A percentile compares a stretch with the other conserved stretches of the same genome.
Conservation (phyloP, 176 grass and related monocot species). For the Areca catechu region DNA sequence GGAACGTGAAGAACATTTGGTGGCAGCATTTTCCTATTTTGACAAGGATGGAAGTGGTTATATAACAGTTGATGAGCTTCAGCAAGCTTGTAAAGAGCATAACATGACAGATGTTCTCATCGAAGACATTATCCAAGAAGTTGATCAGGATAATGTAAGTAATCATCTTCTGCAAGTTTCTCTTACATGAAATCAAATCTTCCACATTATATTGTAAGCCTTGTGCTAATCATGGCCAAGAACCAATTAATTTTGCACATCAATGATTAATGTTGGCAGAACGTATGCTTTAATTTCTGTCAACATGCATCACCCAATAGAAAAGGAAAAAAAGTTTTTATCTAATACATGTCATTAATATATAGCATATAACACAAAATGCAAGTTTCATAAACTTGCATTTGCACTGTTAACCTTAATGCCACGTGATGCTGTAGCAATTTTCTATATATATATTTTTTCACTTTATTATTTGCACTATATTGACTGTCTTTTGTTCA, state of each 20-base stretch:
- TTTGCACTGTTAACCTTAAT: too few species aligned
- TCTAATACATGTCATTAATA: too few species aligned
- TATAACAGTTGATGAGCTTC: constrained; percentile 65
- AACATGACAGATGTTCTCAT: constrained; percentile 57
- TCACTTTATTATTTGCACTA: too few species aligned
- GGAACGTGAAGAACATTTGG: constrained; percentile 61
- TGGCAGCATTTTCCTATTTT: constrained; percentile 39
- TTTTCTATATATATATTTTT: too few species aligned
- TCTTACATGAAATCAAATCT: background rate
- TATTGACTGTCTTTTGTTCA: too few species aligned
- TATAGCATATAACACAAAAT: too few species aligned
- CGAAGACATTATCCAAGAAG: constrained; percentile 58
- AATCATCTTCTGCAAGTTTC: background rate
- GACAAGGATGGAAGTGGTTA: constrained; percentile 25
- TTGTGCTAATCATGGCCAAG: background rate
- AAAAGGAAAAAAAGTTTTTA: too few species aligned
- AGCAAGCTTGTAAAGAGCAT: constrained; percentile 69
- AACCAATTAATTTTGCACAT: background rate
- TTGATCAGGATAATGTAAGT: constrained; percentile 63
- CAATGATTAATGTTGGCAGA: too few species aligned
- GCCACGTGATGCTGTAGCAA: too few species aligned
- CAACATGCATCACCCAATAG: too few species aligned
- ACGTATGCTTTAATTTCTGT: too few species aligned
- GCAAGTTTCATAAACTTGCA: too few species aligned
- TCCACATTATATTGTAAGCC: background rate